phyloP scores from a whole-genome alignment of 331 rosid species.

The Acacia pycnantha region DNA sequence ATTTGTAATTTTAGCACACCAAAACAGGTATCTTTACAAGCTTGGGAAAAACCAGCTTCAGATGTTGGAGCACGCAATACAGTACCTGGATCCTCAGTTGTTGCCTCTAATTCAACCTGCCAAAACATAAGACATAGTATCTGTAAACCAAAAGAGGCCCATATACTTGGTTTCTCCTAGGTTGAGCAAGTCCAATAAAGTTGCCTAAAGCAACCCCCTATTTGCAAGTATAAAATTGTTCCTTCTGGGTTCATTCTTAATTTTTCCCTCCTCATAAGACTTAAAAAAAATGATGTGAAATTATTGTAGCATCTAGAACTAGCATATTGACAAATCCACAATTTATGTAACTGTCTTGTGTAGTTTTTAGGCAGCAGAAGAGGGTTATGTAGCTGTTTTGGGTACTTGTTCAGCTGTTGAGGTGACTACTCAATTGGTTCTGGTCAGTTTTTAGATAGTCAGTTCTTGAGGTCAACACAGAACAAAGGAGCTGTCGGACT shows the following conservation, averaged over 20 bases:
- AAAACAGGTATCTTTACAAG: conserved; percentile 86
- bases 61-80: conserved; percentile 84
- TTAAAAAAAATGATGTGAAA: too few relatives aligned
- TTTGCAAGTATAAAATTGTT: not conserved
- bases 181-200: not conserved
- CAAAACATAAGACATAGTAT: conserved; percentile 18
- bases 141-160: conserved; percentile 9
- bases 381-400: too few relatives aligned
- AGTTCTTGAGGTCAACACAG: not conserved
- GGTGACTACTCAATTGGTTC: not conserved
- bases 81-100: conserved; percentile 69
- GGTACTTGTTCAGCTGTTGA: not conserved
- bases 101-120: conserved; percentile 85
- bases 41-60: conserved; percentile 76
- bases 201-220: not conserved
- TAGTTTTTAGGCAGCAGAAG: not conserved
- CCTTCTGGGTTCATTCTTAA: not conserved
- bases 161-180: conserved; percentile 10
- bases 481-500: not conserved
- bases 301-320: not conserved
- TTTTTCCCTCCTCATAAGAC: not conserved
- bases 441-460: not conserved
- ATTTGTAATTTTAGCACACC: conserved; percentile 59
- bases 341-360: not conserved
- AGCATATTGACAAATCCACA: not conserved